Evolutionary conservation across 306 rosid species (phyloP).

Genomic region (Acacia melanoxylon): DNA sequence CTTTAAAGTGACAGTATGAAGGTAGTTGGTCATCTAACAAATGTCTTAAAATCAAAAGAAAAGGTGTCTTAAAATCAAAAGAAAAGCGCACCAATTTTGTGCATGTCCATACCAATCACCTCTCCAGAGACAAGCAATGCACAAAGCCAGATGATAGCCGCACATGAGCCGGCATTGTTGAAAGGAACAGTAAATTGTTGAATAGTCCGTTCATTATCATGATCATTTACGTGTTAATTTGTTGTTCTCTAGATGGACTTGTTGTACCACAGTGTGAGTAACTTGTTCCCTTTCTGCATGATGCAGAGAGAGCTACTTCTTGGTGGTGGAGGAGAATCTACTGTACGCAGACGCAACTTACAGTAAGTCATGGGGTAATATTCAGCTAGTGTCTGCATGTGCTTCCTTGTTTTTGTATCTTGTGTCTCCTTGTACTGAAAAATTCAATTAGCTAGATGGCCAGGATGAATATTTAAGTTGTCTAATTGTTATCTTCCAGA

Average conservation of each 20-base stretch:
- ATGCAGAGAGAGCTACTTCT: slow-evolving; percentile 83
- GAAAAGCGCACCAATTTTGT: no score
- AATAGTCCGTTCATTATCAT: background rate
- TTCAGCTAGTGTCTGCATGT: slow-evolving; percentile 5
- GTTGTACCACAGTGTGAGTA: background rate
- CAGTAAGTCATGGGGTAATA: slow-evolving; percentile 56
- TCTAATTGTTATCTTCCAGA: slow-evolving; percentile 45
- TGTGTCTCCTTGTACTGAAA: slow-evolving; percentile 1
- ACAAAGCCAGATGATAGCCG: no score
- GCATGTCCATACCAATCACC: no score
- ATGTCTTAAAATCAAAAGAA: no score
- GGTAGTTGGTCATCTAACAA: no score
- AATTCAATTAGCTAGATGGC: slow-evolving; percentile 6
- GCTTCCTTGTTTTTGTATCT: slow-evolving; percentile 1
- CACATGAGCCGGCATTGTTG: no score
- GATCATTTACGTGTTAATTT: background rate
- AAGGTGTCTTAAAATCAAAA: no score
- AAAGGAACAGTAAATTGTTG: no score
- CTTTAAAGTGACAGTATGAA: no score
- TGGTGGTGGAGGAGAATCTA: slow-evolving; percentile 93
- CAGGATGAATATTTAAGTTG: slow-evolving; percentile 21
- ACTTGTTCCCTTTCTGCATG: slow-evolving; percentile 13
- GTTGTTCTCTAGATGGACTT: slow-evolving; percentile 6
- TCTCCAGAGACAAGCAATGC: no score
- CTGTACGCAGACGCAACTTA: slow-evolving; percentile 79